A percentile compares a stretch with the other conserved stretches of the same genome.
phyloP scores from a whole-genome alignment of 805 yeast genomes.

The Wickerhamomyces ciferrii region DNA sequence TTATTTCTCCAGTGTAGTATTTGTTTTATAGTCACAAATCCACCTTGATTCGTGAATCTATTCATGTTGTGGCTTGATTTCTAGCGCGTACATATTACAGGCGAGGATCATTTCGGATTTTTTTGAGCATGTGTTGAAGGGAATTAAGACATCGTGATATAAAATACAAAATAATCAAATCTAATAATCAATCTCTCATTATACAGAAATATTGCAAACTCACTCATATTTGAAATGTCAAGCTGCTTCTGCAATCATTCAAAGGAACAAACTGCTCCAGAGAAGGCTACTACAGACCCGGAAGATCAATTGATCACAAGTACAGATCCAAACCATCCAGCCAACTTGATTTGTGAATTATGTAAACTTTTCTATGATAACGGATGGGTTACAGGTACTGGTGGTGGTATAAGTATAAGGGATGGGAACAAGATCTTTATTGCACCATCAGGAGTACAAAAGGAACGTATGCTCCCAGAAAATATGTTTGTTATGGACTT shows the following conservation, averaged over 20 bases:
- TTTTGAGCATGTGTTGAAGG: too few species aligned
- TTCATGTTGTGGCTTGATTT: too few species aligned
- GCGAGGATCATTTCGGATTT: too few species aligned
- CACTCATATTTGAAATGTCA: background rate
- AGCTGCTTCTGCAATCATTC: background rate
- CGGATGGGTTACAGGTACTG: conserved; percentile 95
- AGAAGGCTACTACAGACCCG: background rate
- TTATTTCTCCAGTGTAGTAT: too few species aligned
- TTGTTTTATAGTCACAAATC: too few species aligned
- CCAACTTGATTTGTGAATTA: conserved; percentile 76
- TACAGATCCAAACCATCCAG: conserved; percentile 43
- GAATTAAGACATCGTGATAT: too few species aligned
- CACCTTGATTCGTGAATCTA: too few species aligned
- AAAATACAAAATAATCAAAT: too few species aligned
- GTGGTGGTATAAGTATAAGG: conserved; percentile 84
- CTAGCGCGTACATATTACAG: too few species aligned
- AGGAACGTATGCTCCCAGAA: conserved; percentile 77
- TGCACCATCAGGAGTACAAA: conserved; percentile 96
- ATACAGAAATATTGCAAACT: too few species aligned
- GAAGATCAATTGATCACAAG: conserved; percentile 16
- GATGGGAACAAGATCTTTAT: conserved; percentile 52
- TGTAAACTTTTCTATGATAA: conserved; percentile 73
- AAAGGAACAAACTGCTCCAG: background rate
- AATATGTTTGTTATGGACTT: conserved; percentile 75
- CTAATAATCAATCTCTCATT: background rate